Conservation (phyloP, 345 rosid genomes). For the Mangifera indica region DNA sequence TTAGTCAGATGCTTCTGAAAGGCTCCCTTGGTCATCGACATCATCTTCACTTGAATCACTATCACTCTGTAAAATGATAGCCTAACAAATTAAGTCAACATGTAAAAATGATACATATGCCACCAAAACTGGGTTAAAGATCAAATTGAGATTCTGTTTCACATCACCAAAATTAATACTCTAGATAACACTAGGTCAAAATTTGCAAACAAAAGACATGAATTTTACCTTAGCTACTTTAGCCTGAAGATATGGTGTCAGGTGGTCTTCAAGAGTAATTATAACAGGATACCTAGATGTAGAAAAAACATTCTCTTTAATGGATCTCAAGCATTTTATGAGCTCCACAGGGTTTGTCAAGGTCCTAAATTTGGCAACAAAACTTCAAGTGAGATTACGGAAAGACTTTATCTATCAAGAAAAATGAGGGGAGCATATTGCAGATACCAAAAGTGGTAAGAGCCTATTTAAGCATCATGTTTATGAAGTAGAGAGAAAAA, state of each 20-base stretch:
- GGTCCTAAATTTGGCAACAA: slow-evolving; percentile 56
- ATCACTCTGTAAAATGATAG: slow-evolving; percentile 24
- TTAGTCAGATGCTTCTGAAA: slow-evolving; percentile 19
- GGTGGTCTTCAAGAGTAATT: slow-evolving; percentile 78
- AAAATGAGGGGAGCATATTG: background rate
- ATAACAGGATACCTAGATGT: slow-evolving; percentile 70
- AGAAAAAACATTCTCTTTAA: slow-evolving; percentile 61
- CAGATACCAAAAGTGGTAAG: background rate
- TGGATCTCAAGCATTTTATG: slow-evolving; percentile 60
- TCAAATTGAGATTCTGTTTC: background rate
- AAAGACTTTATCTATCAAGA: too few species aligned
- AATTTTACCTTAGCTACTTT: slow-evolving; percentile 72
- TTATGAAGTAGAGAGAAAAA: background rate
- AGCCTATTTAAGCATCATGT: background rate
- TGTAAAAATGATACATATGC: background rate
- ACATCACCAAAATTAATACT: slow-evolving; percentile 9
- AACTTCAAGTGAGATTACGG: slow-evolving; percentile 11
- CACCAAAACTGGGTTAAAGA: background rate
- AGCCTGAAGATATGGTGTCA: slow-evolving; percentile 65
- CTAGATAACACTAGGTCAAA: background rate
- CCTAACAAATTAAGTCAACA: background rate
- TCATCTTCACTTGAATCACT: slow-evolving; percentile 29
- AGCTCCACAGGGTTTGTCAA: slow-evolving; percentile 73
- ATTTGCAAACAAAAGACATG: slow-evolving; percentile 7
- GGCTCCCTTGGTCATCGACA: slow-evolving; percentile 3